Conservation (phyloP, 768 basidiomycete species). For the Boletales sp. region DNA sequence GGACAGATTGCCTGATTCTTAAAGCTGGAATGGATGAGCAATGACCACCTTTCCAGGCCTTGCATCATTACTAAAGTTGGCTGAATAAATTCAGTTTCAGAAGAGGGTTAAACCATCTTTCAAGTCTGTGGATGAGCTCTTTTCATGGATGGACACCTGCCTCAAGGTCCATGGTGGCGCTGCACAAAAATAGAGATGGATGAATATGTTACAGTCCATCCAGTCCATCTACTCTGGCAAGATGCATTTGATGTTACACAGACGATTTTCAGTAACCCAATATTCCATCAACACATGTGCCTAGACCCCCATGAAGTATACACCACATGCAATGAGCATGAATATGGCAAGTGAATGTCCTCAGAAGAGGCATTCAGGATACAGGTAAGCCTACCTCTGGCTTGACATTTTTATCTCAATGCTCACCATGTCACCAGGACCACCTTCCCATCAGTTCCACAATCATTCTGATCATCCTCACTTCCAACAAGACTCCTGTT, state of each 20-base stretch:
- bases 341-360: background rate
- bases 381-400: background rate
- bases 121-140: too few relatives aligned
- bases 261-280: background rate
- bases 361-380: background rate
- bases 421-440: too few relatives aligned
- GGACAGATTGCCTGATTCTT: background rate
- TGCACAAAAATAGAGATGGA: too few relatives aligned
- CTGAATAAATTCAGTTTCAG: too few relatives aligned
- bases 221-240: background rate
- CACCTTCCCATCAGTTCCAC: slow-evolving; percentile 20
- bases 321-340: background rate
- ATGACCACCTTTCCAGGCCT: too few relatives aligned
- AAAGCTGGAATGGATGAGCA: too few relatives aligned
- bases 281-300: background rate
- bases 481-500: slow-evolving; percentile 3
- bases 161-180: too few relatives aligned
- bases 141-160: too few relatives aligned
- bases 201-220: background rate
- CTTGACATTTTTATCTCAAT: background rate
- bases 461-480: slow-evolving; percentile 21
- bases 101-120: too few relatives aligned
- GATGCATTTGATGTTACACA: background rate
- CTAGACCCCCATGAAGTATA: background rate
- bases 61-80: too few relatives aligned